Evolutionary conservation across 208 protist genomes (phyloP).

Genomic region (Strigomonas culicis): DNA sequence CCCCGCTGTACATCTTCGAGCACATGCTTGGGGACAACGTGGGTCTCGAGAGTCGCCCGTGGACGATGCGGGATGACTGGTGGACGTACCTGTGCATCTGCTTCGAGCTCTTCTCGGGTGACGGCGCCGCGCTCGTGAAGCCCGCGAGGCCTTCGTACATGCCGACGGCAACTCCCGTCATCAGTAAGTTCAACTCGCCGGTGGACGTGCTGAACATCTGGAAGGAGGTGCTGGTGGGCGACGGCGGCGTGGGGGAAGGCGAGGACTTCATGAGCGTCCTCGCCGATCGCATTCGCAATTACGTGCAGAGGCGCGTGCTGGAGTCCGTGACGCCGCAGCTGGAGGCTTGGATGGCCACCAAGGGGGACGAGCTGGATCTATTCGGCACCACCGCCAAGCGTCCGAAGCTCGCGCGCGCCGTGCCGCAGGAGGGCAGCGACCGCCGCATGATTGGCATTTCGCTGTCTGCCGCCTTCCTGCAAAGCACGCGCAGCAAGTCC

Average conservation of each 20-base stretch:
- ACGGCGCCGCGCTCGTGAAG: constrained; percentile 54
- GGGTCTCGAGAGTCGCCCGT: constrained; percentile 32
- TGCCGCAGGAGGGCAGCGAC: constrained; percentile 21
- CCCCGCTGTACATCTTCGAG: constrained; percentile 67
- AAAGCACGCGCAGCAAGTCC: constrained; percentile 20
- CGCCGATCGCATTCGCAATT: constrained; percentile 29
- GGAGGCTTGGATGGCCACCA: constrained; percentile 54
- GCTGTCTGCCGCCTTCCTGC: constrained; percentile 44
- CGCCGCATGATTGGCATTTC: constrained; percentile 46
- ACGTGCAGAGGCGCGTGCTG: constrained; percentile 59
- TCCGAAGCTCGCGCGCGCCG: constrained; percentile 22
- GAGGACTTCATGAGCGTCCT: constrained; percentile 16
- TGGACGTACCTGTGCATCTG: constrained; percentile 72
- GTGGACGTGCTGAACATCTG: constrained; percentile 59
- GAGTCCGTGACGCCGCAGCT: constrained; percentile 39
- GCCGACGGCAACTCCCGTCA: constrained; percentile 37
- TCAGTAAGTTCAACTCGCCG: constrained; percentile 46
- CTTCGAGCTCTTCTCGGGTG: constrained; percentile 70
- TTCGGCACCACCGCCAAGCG: constrained; percentile 44
- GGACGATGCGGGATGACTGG: constrained; percentile 81
- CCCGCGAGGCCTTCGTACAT: constrained; percentile 17
- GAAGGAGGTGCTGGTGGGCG: constrained; percentile 39
- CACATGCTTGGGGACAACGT: constrained; percentile 47
- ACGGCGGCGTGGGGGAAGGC: constrained; percentile 2
- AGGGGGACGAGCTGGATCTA: constrained; percentile 55